Evolutionary conservation across 1,139 yeast species (phyloP).

Genomic region (Blastobotrys malaysiensis): DNA sequence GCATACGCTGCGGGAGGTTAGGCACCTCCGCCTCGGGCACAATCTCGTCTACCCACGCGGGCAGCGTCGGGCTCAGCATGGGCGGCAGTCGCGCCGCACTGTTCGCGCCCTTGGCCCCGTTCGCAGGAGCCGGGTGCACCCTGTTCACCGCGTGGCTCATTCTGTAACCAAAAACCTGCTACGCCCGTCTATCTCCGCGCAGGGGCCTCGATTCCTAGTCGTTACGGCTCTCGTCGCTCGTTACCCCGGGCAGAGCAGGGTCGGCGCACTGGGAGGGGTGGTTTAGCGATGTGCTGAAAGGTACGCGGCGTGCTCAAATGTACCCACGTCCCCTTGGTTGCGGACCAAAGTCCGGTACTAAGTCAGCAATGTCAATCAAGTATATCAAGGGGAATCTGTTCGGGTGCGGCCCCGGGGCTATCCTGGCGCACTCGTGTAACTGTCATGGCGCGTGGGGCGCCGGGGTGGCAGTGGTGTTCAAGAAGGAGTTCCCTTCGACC

Average conservation of each 20-base stretch:
- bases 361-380: conserved; percentile 23
- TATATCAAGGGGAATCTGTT: conserved; percentile 62
- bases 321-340: too few relatives aligned
- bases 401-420: conserved; percentile 35
- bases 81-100: conserved; percentile 28
- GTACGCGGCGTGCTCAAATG: background rate
- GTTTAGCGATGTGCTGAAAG: background rate
- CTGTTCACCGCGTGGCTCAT: background rate
- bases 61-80: conserved; percentile 34
- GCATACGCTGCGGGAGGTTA: conserved; percentile 26
- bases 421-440: conserved; percentile 73
- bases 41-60: conserved; percentile 27
- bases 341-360: too few relatives aligned
- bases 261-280: background rate
- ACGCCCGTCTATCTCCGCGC: background rate
- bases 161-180: background rate
- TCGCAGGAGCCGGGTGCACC: background rate
- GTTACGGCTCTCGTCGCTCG: background rate
- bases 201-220: background rate
- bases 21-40: conserved; percentile 4
- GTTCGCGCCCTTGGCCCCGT: background rate
- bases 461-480: conserved; percentile 62
- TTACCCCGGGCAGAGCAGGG: background rate
- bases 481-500: conserved; percentile 46
- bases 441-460: conserved; percentile 82